Base-by-base conservation (phyloP, 768 basidiomycete genomes). In the Trametopsis cervina region DNA sequence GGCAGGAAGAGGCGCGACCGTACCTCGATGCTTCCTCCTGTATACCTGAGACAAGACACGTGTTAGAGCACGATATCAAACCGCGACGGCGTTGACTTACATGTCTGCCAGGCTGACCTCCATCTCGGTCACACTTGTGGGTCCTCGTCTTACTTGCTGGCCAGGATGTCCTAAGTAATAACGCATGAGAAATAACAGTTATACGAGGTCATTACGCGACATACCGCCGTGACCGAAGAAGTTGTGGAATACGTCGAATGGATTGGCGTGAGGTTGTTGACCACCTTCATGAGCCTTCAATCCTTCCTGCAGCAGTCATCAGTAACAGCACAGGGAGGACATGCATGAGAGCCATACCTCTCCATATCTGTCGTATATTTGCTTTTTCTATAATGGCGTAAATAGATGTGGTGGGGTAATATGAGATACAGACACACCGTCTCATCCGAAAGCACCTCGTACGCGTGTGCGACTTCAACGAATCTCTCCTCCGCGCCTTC, bases 351-450 rank as follows among this genome's bases (percentile, higher is more conserved):
- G n/a, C 9, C 68, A 52, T 48, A 84, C 85, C 72, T 94, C 92
- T 52, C 95, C 95, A 69, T 93, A 84, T 49, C 84, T 77, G 65
- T 98, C 96, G 65, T 97, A 99, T 53, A 95, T 89, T 69, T 80
- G 76, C 24, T 89, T 83, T 85, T 92, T 95, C 87, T 94, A 61
- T 22, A 38, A 22, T 23, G n/a, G n/a, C n/a, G n/a, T n/a, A n/a
- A n/a, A n/a, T n/a, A n/a, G n/a, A n/a, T n/a, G 26, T 11, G 15
- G 1, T 22, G 37, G 17, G 44, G 26, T 36, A 21, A 27, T 36
- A 13, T 10, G 21, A 4, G 42, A 10, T 4, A 5, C 4, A 37
- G 24, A 57, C 81, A 57, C 54, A 92, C 90, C 54, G 80, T 80
- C 1, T 77, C 45, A 61, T 97, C 92, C 5, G 92, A 93, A 23